Percentiles rank a stretch among this genome's conserved stretches.
Evolutionary conservation across 2,329 filamentous ascomycete species (phyloP).

Genomic region (Trichoderma gracile): DNA sequence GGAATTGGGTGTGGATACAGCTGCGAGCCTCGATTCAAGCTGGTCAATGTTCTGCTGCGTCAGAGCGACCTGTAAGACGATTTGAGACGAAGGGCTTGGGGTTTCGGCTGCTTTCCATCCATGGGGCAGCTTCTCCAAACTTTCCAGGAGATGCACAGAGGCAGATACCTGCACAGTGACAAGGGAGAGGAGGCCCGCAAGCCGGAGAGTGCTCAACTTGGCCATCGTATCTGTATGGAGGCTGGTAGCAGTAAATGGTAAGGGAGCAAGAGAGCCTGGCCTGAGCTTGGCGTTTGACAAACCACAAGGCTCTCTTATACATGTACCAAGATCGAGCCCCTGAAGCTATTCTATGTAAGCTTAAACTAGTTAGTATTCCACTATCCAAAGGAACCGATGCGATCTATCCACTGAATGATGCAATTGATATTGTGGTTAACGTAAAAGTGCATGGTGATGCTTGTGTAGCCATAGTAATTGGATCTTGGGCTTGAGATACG

Average conservation of each 20-base stretch:
- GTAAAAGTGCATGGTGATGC: neutral
- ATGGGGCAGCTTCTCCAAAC: constrained; percentile 1
- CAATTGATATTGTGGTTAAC: neutral
- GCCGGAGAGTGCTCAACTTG: neutral
- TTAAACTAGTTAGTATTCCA: neutral
- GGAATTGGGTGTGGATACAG: constrained; percentile 12
- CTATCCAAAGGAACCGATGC: neutral
- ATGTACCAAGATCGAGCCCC: neutral
- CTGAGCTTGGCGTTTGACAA: neutral
- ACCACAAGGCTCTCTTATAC: neutral
- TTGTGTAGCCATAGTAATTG: neutral
- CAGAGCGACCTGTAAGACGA: constrained; percentile 15
- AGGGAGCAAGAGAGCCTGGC: neutral
- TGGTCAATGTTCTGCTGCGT: constrained; percentile 18
- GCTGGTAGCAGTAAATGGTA: neutral
- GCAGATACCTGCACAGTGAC: neutral
- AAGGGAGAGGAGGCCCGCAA: constrained; percentile 5
- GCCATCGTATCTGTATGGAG: neutral
- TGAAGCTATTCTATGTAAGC: neutral
- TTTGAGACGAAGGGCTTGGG: constrained; percentile 3
- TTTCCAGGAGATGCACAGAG: constrained; percentile 1
- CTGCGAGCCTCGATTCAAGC: constrained; percentile 16
- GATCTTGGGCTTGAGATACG: neutral
- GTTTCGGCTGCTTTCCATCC: constrained; percentile 1
- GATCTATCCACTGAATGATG: constrained; percentile 12